phyloP scores from a whole-genome alignment of 345 rosid genomes.

The Camelina neglecta region DNA sequence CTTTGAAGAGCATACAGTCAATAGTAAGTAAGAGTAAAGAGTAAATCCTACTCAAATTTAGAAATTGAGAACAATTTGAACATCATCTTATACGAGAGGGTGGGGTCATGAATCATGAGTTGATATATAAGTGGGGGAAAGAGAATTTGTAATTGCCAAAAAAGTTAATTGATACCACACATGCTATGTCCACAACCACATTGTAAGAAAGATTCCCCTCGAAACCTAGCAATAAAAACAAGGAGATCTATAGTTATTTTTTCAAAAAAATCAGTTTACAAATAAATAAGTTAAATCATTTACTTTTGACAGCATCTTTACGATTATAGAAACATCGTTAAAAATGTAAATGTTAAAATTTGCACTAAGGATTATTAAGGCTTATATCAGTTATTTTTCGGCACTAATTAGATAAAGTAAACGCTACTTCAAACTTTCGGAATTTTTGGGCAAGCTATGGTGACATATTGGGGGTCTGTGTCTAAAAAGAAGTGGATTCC shows the following conservation, averaged over 20 bases:
- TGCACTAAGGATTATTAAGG: neutral
- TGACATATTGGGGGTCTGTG: constrained; percentile 18
- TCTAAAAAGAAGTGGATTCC: constrained; percentile 24
- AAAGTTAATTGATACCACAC: constrained; percentile 35
- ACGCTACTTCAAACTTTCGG: constrained; percentile 18
- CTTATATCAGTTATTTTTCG: neutral
- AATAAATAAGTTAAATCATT: neutral
- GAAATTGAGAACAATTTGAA: constrained; percentile 21
- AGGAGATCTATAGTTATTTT: neutral
- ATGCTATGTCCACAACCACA: constrained; percentile 31
- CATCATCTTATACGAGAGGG: constrained; percentile 18
- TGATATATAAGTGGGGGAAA: constrained; percentile 27
- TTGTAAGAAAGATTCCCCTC: constrained; percentile 35
- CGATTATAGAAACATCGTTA: neutral
- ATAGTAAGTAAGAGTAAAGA: constrained; percentile 18
- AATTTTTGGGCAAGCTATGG: constrained; percentile 20
- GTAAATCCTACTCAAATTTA: constrained; percentile 31
- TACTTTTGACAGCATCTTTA: neutral
- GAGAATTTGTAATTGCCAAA: constrained; percentile 24
- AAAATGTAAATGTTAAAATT: neutral
- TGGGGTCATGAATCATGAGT: constrained; percentile 36
- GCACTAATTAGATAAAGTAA: neutral
- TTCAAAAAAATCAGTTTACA: neutral
- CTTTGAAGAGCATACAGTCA: constrained; percentile 14
- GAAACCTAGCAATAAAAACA: constrained; percentile 26